These are phyloP conservation scores for Tetrapyrgos nigripes DNA, from an alignment of 1,284 basidiomycete species.

Conservation along the genomic window DNA sequence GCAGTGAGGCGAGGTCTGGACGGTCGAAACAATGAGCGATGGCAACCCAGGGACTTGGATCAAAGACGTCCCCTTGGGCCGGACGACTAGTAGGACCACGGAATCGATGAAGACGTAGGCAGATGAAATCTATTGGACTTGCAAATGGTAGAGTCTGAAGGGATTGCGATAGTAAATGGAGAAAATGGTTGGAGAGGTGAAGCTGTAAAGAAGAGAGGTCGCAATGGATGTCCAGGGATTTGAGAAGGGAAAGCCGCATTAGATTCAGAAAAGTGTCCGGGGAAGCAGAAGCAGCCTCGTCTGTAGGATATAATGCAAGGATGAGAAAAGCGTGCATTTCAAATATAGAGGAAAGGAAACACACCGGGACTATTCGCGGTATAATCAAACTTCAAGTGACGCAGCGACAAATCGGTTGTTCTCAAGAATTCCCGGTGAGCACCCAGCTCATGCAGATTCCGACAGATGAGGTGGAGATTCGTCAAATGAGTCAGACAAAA, in stretches of 20 bases:
- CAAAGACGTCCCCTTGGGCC: neutral
- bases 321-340: no score
- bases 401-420: neutral
- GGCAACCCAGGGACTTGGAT: neutral
- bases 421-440: neutral
- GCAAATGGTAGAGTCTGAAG: neutral
- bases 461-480: neutral
- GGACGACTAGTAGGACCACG: neutral
- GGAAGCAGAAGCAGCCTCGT: no score
- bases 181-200: neutral
- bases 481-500: neutral
- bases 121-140: neutral
- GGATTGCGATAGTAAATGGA: neutral
- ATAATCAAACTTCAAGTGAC: neutral
- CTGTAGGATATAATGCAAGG: no score
- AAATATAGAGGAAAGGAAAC: neutral
- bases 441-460: neutral
- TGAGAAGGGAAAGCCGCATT: neutral
- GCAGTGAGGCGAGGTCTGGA: neutral
- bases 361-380: neutral
- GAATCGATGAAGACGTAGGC: neutral
- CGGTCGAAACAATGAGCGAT: neutral
- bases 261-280: neutral
- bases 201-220: neutral
- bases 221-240: neutral